Evolutionary conservation across 345 rosid genomes (phyloP).

Genomic region (Eucalyptus pumila): DNA sequence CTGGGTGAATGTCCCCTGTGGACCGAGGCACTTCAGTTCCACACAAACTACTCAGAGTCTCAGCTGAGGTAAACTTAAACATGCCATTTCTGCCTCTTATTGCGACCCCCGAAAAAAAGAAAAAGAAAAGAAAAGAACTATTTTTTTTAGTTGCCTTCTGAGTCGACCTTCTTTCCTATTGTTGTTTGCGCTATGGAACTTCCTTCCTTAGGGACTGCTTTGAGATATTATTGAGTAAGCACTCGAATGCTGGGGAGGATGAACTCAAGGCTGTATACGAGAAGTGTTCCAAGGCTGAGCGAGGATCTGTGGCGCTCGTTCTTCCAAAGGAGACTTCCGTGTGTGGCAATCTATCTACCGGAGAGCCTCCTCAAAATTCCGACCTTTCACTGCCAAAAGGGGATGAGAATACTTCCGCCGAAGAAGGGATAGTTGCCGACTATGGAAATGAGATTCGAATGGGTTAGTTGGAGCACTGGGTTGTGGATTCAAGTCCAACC

Average conservation of each 20-base stretch:
- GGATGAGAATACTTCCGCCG: not conserved
- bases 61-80: not conserved
- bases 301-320: not conserved
- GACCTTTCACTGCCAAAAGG: fast-evolving
- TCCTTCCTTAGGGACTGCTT: not conserved
- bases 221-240: not conserved
- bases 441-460: not conserved
- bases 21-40: not conserved
- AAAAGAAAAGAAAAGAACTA: fast-evolving
- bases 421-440: not conserved
- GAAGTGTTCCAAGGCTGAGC: not conserved
- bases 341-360: not conserved
- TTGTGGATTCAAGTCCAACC: not conserved
- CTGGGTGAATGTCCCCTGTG: not conserved
- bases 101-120: fast-evolving
- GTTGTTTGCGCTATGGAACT: not conserved
- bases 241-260: not conserved
- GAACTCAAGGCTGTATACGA: not conserved
- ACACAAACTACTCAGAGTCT: not conserved
- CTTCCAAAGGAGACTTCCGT: not conserved
- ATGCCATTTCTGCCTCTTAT: not conserved
- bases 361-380: not conserved
- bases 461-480: not conserved
- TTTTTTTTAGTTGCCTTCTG: not conserved
- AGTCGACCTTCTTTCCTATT: not conserved